These are phyloP conservation scores for Stipa capillata DNA, from an alignment of 176 grass and related monocot species.

Conservation along the genomic window DNA sequence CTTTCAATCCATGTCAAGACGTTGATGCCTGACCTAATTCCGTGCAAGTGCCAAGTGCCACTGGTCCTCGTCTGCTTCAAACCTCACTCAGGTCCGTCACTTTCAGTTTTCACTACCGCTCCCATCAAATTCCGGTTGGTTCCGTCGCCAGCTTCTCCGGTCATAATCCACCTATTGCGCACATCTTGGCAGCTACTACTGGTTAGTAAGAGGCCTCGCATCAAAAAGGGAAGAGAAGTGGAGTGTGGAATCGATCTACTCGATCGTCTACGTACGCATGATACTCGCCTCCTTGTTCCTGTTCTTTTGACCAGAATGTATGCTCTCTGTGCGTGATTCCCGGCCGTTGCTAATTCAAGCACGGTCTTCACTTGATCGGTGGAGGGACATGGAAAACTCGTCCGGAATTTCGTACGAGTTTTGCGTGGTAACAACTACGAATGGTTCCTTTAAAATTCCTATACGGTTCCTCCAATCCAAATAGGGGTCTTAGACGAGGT, in stretches of 20 bases:
- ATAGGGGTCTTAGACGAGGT: too few species aligned
- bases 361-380: too few species aligned
- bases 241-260: neutral
- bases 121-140: neutral
- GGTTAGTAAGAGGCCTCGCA: neutral
- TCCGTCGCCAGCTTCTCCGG: neutral
- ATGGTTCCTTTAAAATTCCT: too few species aligned
- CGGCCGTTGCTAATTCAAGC: neutral
- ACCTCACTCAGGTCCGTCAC: too few species aligned
- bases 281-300: neutral
- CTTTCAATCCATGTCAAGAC: neutral
- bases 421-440: too few species aligned
- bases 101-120: too few species aligned
- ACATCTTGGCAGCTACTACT: neutral
- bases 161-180: neutral
- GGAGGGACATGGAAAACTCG: too few species aligned
- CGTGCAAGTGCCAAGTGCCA: too few species aligned
- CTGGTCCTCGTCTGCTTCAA: neutral
- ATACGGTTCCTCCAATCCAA: too few species aligned
- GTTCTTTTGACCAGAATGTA: neutral
- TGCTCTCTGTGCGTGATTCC: neutral
- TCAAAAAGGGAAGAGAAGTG: too few species aligned
- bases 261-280: neutral
- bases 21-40: conserved; percentile 24
- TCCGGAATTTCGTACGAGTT: too few species aligned